Percentiles rank a stretch among this genome's conserved stretches.
Evolutionary conservation across 345 rosid genomes (phyloP).

Genomic region (Atalantia buxifolia): DNA sequence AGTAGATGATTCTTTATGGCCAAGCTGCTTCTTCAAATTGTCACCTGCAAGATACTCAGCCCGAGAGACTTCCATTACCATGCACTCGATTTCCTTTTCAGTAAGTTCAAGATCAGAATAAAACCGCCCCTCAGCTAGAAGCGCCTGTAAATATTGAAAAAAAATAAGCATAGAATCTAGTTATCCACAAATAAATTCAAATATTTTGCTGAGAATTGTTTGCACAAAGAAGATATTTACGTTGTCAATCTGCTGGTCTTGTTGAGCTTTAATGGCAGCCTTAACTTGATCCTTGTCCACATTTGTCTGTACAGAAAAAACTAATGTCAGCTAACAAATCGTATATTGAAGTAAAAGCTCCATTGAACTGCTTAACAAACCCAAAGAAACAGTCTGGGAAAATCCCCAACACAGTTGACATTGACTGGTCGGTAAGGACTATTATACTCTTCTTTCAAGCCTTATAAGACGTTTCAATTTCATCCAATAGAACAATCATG

Average conservation of each 20-base stretch:
- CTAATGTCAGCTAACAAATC: conserved; percentile 3
- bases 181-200: neutral
- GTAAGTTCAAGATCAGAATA: conserved; percentile 97
- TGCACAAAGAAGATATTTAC: conserved; percentile 32
- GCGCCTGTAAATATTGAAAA: conserved; percentile 55
- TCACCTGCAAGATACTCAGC: conserved; percentile 83
- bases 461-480: neutral
- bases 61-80: conserved; percentile 98
- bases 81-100: conserved; percentile 87
- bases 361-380: neutral
- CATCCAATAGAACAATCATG: neutral
- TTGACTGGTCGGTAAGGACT: neutral
- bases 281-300: conserved; percentile 92
- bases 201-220: neutral
- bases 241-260: conserved; percentile 93
- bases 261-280: conserved; percentile 99
- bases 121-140: conserved; percentile 82
- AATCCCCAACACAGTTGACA: neutral
- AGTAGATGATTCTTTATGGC: conserved; percentile 66
- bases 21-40: conserved; percentile 59
- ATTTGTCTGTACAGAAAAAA: conserved; percentile 53
- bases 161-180: neutral
- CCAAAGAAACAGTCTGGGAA: neutral
- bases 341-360: neutral
- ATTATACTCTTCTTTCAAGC: neutral